These are phyloP conservation scores for Tuber borchii DNA, from an alignment of 495 filamentous ascomycete genomes.

Conservation along the genomic window DNA sequence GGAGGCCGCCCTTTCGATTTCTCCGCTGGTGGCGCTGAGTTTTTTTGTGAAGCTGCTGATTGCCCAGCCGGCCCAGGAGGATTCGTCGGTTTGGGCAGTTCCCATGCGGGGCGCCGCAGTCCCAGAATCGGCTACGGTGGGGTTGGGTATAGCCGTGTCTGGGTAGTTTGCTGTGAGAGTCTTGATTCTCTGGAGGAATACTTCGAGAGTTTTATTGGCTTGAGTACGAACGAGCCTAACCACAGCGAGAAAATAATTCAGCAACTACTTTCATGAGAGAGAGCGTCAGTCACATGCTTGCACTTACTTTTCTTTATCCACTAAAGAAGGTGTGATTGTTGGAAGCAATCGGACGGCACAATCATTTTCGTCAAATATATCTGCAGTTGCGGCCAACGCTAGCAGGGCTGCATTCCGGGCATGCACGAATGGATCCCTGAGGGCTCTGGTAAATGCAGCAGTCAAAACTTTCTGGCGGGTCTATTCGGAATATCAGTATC, in stretches of 20 bases:
- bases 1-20: conserved; percentile 57
- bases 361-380: conserved; percentile 84
- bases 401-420: conserved; percentile 81
- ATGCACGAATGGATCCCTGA: conserved; percentile 90
- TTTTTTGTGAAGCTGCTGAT: conserved; percentile 99
- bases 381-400: conserved; percentile 74
- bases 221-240: conserved; percentile 79
- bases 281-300: background rate
- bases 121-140: conserved; percentile 47
- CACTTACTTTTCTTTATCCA: conserved; percentile 39
- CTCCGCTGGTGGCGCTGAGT: conserved; percentile 69
- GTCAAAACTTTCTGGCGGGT: conserved; percentile 82
- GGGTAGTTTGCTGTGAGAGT: conserved; percentile 71
- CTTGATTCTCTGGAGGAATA: conserved; percentile 77
- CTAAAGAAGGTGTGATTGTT: conserved; percentile 65
- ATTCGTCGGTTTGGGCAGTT: conserved; percentile 54
- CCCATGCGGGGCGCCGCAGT: conserved; percentile 58
- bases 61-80: conserved; percentile 84
- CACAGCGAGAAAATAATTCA: background rate
- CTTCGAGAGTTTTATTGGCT: conserved; percentile 79
- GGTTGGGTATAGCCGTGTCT: conserved; percentile 60
- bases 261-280: background rate
- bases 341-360: conserved; percentile 78
- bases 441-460: conserved; percentile 80
- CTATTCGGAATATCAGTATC: conserved; percentile 24